Percentiles rank a stretch among this genome's conserved stretches.
Evolutionary conservation across 1,139 yeast species (phyloP).

Genomic region (Blastobotrys capitulatus): DNA sequence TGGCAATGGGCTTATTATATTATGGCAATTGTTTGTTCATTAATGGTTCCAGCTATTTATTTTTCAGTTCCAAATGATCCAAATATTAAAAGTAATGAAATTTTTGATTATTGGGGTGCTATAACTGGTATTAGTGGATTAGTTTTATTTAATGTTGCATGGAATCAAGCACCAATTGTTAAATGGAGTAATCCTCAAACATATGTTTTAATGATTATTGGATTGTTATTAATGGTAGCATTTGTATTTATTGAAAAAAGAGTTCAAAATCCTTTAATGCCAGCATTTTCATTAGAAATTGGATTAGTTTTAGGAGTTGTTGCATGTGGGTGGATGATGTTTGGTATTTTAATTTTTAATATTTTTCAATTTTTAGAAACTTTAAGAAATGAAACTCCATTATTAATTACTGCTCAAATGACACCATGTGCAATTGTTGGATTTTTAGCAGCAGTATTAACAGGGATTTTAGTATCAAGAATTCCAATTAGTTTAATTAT

Average conservation of each 20-base stretch:
- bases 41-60: constrained; percentile 32
- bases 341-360: constrained; percentile 54
- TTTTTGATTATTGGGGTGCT: constrained; percentile 46
- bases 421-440: constrained; percentile 43
- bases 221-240: constrained; percentile 36
- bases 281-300: constrained; percentile 41
- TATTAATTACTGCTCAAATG: constrained; percentile 39
- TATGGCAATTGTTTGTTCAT: constrained; percentile 36
- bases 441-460: constrained; percentile 41
- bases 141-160: constrained; percentile 48
- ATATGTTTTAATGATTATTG: constrained; percentile 46
- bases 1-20: constrained; percentile 60
- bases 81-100: constrained; percentile 8
- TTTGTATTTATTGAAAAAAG: constrained; percentile 38
- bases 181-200: constrained; percentile 52
- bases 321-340: constrained; percentile 56
- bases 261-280: constrained; percentile 42
- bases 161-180: constrained; percentile 58
- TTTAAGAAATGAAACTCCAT: constrained; percentile 34
- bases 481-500: constrained; percentile 42
- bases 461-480: constrained; percentile 38
- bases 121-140: constrained; percentile 45
- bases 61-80: constrained; percentile 40
- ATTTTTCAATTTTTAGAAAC: constrained; percentile 36
- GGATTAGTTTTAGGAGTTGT: constrained; percentile 46